A percentile compares a stretch with the other conserved stretches of the same genome.
phyloP scores from a whole-genome alignment of 1,284 basidiomycete species.

The Trichosporon sp. region DNA sequence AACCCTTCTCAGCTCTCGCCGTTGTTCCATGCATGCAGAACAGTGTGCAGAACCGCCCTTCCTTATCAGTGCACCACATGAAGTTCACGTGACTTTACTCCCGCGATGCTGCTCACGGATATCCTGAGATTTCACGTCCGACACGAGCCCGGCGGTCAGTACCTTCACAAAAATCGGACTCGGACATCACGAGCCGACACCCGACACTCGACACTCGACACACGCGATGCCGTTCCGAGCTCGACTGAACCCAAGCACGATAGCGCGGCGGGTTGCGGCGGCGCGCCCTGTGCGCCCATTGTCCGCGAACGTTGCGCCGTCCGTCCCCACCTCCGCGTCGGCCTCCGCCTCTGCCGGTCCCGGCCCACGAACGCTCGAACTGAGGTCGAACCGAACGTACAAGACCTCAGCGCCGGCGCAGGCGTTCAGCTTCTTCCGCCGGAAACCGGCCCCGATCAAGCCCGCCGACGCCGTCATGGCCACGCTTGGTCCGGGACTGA shows the following conservation, averaged over 20 bases:
- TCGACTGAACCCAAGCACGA: slow-evolving; percentile 33
- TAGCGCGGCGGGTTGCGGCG: slow-evolving; percentile 30
- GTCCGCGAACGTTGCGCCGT: background rate
- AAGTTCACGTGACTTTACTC: background rate
- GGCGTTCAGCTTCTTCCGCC: slow-evolving; percentile 11
- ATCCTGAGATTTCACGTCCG: background rate
- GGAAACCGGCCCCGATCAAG: slow-evolving; percentile 9
- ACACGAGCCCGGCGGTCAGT: background rate
- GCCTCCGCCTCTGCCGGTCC: background rate
- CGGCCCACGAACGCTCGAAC: background rate
- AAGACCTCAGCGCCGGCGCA: background rate
- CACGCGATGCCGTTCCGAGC: slow-evolving; percentile 38
- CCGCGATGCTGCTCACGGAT: background rate
- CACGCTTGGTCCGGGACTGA: slow-evolving; percentile 5
- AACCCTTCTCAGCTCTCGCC: background rate
- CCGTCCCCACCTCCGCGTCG: background rate
- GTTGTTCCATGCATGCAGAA: background rate
- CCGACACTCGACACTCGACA: background rate
- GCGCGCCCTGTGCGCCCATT: background rate
- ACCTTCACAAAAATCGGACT: slow-evolving; percentile 6
- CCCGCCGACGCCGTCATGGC: slow-evolving; percentile 15
- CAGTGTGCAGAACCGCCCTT: background rate
- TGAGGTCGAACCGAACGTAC: background rate
- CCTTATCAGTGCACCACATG: background rate
- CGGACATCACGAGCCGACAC: no score